Evolutionary conservation across 2,329 filamentous ascomycete species (phyloP), one percentile per base, ranked within the genome.

Genomic region (Exophiala bonariae): DNA sequence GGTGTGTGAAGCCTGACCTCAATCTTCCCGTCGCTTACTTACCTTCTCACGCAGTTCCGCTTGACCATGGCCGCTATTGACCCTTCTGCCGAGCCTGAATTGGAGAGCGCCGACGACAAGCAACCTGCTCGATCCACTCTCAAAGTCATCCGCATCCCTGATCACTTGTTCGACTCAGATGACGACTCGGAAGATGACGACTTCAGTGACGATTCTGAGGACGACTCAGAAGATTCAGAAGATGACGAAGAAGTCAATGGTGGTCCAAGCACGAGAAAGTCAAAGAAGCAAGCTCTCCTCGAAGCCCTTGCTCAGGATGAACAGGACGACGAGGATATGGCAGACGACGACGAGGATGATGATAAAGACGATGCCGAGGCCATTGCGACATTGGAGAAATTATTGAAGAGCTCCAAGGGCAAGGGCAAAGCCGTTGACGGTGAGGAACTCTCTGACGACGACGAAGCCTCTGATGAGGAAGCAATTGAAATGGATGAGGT

Each of bases 61-160:
- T 89, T 99, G 66, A 97, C 91, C 63, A 99, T 99, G 93, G 93
- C 95, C 63, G 93, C 93, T 58, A 86, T 99, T 68, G 92, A 99
- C 68, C 93, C 93, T 49, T 89, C 82, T 63, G 87, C 87, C 61
- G 78, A 82, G 60, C 79, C 84, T 28, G 80, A 89, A 68, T 77
- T 77, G 49, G 83, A 85, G 59, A 77, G 78, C 48, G 78, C 80
- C 42, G 79, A 77, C 61, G 82, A 84, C 50, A 80, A 80, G 61
- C 69, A 73, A 48, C 71, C 83, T 53, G 28, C 51, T 20, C 52
- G 51, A 32, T 87, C 93, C 44, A 99, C 93, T 41, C 77, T 99
- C 63, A 96, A 93, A 75, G 79, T 99, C 59, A 80, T 97, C 67
- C 92, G 92, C 69, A 79, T 85, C 65, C 81, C 82, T 50, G 68